Percentiles rank a stretch among this genome's conserved stretches.
These are phyloP conservation scores for Celoporthe dispersa DNA, from an alignment of 2,329 filamentous ascomycete genomes.

Conservation along the genomic window DNA sequence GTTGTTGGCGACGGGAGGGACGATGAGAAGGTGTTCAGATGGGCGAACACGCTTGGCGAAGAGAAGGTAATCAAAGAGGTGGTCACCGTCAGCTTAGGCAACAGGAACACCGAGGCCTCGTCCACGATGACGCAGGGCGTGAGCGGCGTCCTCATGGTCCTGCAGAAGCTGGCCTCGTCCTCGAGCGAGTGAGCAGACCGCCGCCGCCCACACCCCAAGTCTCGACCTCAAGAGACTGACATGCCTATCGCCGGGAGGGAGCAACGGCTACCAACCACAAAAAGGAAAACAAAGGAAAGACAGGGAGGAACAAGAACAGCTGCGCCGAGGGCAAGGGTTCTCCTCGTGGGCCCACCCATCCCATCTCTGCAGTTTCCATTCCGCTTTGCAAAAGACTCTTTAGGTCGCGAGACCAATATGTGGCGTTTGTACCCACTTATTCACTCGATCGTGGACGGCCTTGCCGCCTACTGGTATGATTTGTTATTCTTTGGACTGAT, in stretches of 20 bases:
- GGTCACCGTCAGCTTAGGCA: conserved; percentile 84
- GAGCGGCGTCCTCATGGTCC: conserved; percentile 66
- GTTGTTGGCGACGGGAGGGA: conserved; percentile 90
- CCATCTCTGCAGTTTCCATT: not conserved
- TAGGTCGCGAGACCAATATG: conserved; percentile 1
- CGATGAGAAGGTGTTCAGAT: conserved; percentile 91
- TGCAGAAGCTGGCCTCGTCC: conserved; percentile 32
- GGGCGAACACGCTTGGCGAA: conserved; percentile 79
- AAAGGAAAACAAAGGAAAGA: not conserved
- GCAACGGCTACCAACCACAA: not conserved
- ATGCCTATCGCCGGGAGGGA: not conserved
- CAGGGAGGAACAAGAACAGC: not conserved
- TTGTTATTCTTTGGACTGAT: not conserved
- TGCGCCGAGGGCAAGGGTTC: not conserved
- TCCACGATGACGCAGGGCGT: conserved; percentile 89
- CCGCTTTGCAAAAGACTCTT: not conserved
- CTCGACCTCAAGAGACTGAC: not conserved
- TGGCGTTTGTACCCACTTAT: conserved; percentile 1
- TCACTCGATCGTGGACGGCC: not conserved
- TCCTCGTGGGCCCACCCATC: not conserved
- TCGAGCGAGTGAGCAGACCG: conserved; percentile 1
- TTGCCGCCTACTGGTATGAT: not conserved
- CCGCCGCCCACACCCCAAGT: not conserved
- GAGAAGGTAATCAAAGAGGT: conserved; percentile 67
- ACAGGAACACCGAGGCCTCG: conserved; percentile 84